Conservation (phyloP, 2,329 filamentous ascomycete genomes). For the Penicillium verrucosum region DNA sequence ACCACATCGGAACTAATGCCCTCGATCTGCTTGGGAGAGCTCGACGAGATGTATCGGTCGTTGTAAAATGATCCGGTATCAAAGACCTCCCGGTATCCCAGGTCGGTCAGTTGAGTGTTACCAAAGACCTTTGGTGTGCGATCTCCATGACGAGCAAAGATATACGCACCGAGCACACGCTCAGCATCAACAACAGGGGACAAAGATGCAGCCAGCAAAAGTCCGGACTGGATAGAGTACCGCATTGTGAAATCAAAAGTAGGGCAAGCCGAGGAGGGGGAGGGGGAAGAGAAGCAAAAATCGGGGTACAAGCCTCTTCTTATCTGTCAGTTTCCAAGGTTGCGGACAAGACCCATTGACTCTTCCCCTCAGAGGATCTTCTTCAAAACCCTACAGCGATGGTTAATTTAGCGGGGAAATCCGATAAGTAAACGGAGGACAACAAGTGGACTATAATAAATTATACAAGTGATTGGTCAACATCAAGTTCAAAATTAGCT, state of each 20-base stretch:
- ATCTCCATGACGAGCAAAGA: constrained; percentile 89
- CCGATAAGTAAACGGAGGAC: not conserved
- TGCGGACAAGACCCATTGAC: constrained; percentile 5
- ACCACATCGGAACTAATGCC: constrained; percentile 66
- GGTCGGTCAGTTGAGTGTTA: constrained; percentile 69
- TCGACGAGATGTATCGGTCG: constrained; percentile 65
- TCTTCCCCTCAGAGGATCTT: not conserved
- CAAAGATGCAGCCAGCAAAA: constrained; percentile 26
- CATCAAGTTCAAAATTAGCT: constrained; percentile 13
- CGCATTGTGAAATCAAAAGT: constrained; percentile 23
- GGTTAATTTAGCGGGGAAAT: not conserved
- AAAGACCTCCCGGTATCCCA: constrained; percentile 75
- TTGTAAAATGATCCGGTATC: constrained; percentile 72
- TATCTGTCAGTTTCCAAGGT: constrained; percentile 6
- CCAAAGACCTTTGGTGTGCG: constrained; percentile 73
- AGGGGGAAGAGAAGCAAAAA: not conserved
- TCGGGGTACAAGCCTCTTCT: not conserved
- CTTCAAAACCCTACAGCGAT: not conserved
- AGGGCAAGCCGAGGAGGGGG: not conserved
- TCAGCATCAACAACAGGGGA: constrained; percentile 48
- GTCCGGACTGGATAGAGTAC: constrained; percentile 22
- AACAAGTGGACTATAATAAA: too few species aligned
- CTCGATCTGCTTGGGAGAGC: constrained; percentile 59
- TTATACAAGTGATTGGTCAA: not conserved
- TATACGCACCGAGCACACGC: constrained; percentile 74